Base-by-base conservation (phyloP, 768 basidiomycete species). In the Ramaria rubella region DNA sequence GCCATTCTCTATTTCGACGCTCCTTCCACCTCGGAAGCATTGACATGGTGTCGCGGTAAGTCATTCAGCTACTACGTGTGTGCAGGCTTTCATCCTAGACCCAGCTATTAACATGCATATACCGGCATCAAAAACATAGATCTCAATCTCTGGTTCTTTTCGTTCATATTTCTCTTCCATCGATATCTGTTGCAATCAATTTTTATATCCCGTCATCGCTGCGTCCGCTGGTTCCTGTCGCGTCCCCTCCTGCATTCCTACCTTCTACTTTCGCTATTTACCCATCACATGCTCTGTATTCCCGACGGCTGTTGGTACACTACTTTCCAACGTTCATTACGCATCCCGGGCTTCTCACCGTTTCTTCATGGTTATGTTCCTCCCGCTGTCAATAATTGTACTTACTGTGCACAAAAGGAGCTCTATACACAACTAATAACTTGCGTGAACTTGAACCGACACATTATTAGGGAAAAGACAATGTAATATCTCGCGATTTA, bases 31-130 rank as follows among this genome's bases (percentile, higher is more conserved):
- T 90, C 89, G 54, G 88, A 90, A 61, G 90, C 90, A 36, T 68
- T 93, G 66, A 91, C 85, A 62, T 93, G 90, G 90, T 93, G 85
- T 76, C 81, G 90, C 82, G 90, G 90, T 90, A 68, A 58, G 73
- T 66, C 55, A 1, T 48, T 48, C 24, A 19, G 23, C 24, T n/a
- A 11, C 7, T 8, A 24, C 46, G 26, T 30, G 8, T 14, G 27
- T 30, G 8, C 7, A 4, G 12, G 46, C 24, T 5, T 48, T 24
- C 24, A 24, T 55, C 15, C 30, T 38, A 23, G 12, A 17, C 54
- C 27, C 61, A 93, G 90, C 90, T 21, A 93, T 93, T 67, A 93
- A 93, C 66, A 80, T 91, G 59, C 87, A 93, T 65, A 91, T 93
- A 60, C 90, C 89, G 58, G 80, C 85, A 59, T 87, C 86, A 7